Base-by-base conservation (phyloP, 805 yeast genomes). In the Saccharomycopsis sp. region DNA sequence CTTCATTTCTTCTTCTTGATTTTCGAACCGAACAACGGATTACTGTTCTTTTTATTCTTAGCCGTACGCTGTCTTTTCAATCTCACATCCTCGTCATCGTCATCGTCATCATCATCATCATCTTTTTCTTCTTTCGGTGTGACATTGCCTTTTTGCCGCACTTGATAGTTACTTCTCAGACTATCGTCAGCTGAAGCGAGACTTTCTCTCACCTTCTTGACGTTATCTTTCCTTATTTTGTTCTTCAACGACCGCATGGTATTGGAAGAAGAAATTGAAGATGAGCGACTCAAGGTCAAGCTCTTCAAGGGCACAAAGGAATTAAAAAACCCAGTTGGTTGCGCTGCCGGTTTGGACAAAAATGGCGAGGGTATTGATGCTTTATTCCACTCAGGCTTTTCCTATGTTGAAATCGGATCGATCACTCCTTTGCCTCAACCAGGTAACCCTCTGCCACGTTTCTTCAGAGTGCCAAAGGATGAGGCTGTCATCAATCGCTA, bases 321-420 rank as follows among this genome's bases (percentile, higher is more conserved):
- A 0, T 73, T 92, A 67, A 77, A 78, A 20, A 84, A 85, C 57
- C 97, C 98, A 23, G 75, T 92, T 53, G 97, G 97, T 14, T 78
- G 91, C 65, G 97, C 98, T 53, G 98, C 98, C 24, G 98, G 98
- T 12, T 79, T 92, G 63, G 98, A 92, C 71, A 92, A 92, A 73
- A 85, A 91, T 66, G 98, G 89, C 55, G 96, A 90, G 67, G 96
- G 89, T 20, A 82, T 92, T 64, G 97, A 92, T 65, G 74, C 91
- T 0, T 76, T 92, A 59, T 84, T 85, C 64, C 78, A 84, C 62
- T 68, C 80, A 57, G 98, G 98, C 1, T 91, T 91, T 66, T 83
- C 92, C 15, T 89, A 89, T 70, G 94, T 90, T 63, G 98, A 92
- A 71, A 80, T 92, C 60, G 98, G 98, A 1, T 88, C 96, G 1